phyloP scores from a whole-genome alignment of 768 basidiomycete species.

The Xerocomellus dryophilus region DNA sequence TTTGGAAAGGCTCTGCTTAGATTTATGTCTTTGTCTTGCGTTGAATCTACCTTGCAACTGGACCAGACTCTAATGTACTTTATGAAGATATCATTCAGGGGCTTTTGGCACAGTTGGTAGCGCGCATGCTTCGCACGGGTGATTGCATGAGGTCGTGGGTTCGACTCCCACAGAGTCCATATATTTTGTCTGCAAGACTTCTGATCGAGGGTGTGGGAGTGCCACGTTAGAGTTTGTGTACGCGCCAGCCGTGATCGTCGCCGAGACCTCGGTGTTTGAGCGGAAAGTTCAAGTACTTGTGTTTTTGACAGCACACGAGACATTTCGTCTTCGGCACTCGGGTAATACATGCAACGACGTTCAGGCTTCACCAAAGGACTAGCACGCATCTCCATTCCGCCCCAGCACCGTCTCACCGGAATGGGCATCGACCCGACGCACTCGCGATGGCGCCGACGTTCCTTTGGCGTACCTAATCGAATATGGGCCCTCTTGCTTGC shows the following conservation, averaged over 20 bases:
- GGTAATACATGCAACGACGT: constrained; percentile 61
- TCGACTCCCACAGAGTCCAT: constrained; percentile 36
- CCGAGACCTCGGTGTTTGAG: neutral
- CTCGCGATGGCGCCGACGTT: constrained; percentile 55
- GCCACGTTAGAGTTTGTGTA: no score
- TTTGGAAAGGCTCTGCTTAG: constrained; percentile 8
- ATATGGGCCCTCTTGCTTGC: constrained; percentile 63
- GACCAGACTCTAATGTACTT: no score
- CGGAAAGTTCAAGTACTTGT: neutral
- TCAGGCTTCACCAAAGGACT: constrained; percentile 43
- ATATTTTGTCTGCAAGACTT: neutral
- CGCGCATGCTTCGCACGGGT: constrained; percentile 31
- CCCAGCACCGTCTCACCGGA: constrained; percentile 37
- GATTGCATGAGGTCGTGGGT: constrained; percentile 35
- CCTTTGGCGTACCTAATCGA: constrained; percentile 61
- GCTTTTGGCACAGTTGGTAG: constrained; percentile 52
- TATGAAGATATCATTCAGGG: no score
- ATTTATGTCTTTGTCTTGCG: constrained; percentile 9
- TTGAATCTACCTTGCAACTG: neutral
- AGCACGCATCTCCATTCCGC: constrained; percentile 54
- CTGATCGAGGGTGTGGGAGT: no score
- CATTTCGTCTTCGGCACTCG: neutral
- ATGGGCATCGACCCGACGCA: constrained; percentile 47
- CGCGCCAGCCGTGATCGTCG: neutral
- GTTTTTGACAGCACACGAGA: constrained; percentile 1